Base-by-base conservation (phyloP, 1,139 yeast genomes). In the Blastobotrys proliferans region DNA sequence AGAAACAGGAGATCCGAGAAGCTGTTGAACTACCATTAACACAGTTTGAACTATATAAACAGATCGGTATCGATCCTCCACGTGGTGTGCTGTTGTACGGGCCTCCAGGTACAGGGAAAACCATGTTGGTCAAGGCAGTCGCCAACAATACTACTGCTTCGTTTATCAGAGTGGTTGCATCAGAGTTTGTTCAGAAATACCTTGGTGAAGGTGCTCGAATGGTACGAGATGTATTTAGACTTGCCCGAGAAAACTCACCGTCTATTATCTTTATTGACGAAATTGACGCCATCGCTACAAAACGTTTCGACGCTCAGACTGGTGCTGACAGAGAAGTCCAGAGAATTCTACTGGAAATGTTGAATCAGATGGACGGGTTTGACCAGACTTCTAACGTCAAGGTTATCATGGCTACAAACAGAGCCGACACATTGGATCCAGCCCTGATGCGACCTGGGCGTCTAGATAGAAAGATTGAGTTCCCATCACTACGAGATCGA, bases 311-410 rank as follows among this genome's bases (percentile, higher is more conserved):
- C 68, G 98, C 98, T 22, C 97, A 90, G 70, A 92, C 98, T 4
- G 98, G 98, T 63, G 97, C 98, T 31, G 99, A 94, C 69, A 81
- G 98, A 67, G 99, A 94, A 71, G 98, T 94, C 44, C 99, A 94
- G 70, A 87, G 99, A 73, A 94, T 92, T 56, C 73, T 94, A 66
- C 81, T 94, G 62, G 99, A 94, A 68, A 74, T 94, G 62, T 77
- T 94, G 61, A 94, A 94, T 60, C 99, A 94, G 70, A 92, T 94
- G 97, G 99, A 94, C 68, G 99, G 99, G 43, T 94, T 94, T 58
- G 98, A 94, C 63, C 98, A 94, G 70, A 72, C 85, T 2, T 81
- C 96, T 8, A 90, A 90, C 51, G 98, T 94, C 44, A 92, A 92
- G 70, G 98, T 92, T 35, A 92, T 92, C 52, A 92, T 92, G 99